A percentile compares a stretch with the other conserved stretches of the same genome.
Conservation (phyloP, 2,329 filamentous ascomycete species). For the Aureobasidium vineae region DNA sequence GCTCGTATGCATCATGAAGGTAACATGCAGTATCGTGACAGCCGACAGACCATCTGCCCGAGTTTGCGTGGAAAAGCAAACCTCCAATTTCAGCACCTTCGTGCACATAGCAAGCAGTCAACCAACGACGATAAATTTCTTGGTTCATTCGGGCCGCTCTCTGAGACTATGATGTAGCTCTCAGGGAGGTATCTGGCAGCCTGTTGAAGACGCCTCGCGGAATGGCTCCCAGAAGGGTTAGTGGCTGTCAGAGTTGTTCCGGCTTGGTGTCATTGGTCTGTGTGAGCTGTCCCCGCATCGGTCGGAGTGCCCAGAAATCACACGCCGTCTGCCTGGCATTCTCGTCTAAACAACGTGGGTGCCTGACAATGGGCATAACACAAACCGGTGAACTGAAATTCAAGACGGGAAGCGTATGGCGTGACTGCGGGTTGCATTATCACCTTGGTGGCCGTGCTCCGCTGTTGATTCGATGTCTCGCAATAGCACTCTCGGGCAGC, state of each 20-base stretch:
- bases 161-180: slow-evolving; percentile 25
- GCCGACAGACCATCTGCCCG: not conserved
- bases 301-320: not conserved
- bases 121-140: not conserved
- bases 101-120: not conserved
- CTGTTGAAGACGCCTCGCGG: slow-evolving; percentile 6
- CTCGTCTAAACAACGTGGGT: slow-evolving; percentile 26
- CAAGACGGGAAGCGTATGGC: slow-evolving; percentile 9
- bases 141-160: slow-evolving; percentile 20
- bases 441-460: slow-evolving; percentile 7
- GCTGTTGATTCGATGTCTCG: not conserved
- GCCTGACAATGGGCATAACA: slow-evolving; percentile 16
- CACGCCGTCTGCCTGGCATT: slow-evolving; percentile 1
- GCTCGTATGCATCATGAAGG: not conserved
- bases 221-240: slow-evolving; percentile 18
- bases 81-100: not conserved
- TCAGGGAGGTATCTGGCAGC: slow-evolving; percentile 8
- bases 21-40: not conserved
- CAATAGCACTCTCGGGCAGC: not conserved
- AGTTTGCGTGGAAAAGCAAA: not conserved
- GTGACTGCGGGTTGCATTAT: slow-evolving; percentile 1
- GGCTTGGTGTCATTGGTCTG: slow-evolving; percentile 18
- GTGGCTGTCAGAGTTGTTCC: not conserved
- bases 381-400: slow-evolving; percentile 22
- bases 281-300: slow-evolving; percentile 6